Base-by-base conservation (phyloP, 768 basidiomycete genomes). In the Termitomyces sp. region DNA sequence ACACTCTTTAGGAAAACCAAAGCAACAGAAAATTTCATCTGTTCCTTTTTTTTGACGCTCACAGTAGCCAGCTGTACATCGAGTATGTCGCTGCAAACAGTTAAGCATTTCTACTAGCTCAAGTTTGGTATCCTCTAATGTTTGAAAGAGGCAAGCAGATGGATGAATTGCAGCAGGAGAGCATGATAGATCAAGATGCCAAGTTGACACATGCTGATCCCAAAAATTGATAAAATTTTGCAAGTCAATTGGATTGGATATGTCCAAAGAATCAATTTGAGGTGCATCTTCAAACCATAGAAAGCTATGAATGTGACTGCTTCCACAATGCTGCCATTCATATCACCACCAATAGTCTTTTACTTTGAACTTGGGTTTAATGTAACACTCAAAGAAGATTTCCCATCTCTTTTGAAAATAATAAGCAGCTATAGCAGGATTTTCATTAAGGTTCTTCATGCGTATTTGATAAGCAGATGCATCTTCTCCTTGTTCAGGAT, bases 351-450 rank as follows among this genome's bases (percentile, higher is more conserved):
- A 69, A 28, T 47, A 66, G 44, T 68, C 18, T 3, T 41, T 41
- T 1, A 41, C 18, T 41, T n/a, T 41, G 41, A n/a, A 41, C 41
- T 41, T 41, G 18, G 6, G 3, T 33, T 59, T 47, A 12, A 67
- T 10, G 40, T 61, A 23, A 23, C 23, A 23, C 2, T 23, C 23
- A 23, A 23, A 23, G 2, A 23, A 23, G 23, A 23, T 23, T 38
- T 69, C 52, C 53, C 64, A 60, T 44, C 64, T 56, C 44, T 66
- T 56, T 20, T 65, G 62, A 46, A 69, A 62, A 38, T 68, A 70
- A 41, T 60, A 63, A 10, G 62, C 58, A 32, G 67, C 70, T 52
- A 67, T 65, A 43, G 61, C 60, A 20, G 70, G 69, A 49, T 71
- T 71, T 12, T 63, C 55, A 43, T 69, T 67, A 5, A 69, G 52